Conservation (phyloP, 768 basidiomycete species). For the Termitomyces sp. region DNA sequence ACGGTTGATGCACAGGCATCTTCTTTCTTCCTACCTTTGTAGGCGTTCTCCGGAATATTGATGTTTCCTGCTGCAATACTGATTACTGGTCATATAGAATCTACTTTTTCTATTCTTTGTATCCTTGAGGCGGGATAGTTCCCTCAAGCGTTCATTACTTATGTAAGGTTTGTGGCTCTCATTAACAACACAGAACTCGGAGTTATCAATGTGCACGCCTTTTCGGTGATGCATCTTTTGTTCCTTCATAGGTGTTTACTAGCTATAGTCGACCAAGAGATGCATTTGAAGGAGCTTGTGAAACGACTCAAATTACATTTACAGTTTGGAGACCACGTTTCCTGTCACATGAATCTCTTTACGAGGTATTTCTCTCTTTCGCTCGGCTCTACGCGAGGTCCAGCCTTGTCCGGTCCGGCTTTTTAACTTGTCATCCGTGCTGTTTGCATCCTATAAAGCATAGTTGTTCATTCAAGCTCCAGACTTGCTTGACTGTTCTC, state of each 20-base stretch:
- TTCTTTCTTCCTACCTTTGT: background rate
- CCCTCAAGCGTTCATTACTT: background rate
- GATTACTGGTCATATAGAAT: background rate
- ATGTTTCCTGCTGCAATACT: too few species aligned
- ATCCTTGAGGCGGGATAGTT: too few species aligned
- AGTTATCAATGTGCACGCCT: background rate
- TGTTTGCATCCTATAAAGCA: background rate
- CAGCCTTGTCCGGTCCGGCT: constrained; percentile 16
- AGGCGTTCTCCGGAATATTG: background rate
- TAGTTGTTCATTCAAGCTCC: background rate
- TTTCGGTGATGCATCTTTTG: background rate
- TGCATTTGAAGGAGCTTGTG: background rate
- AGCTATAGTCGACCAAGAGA: background rate
- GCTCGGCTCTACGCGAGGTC: background rate
- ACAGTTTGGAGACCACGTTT: background rate
- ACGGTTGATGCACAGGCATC: too few species aligned
- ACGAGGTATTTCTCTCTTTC: constrained; percentile 4
- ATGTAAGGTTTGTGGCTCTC: background rate
- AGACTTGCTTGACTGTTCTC: background rate
- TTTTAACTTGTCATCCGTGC: background rate
- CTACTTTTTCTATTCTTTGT: too few species aligned
- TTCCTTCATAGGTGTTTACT: background rate
- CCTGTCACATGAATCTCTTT: constrained; percentile 9
- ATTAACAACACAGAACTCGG: background rate
- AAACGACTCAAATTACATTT: background rate